Evolutionary conservation across 2,329 filamentous ascomycete genomes (phyloP).

Genomic region (Akanthomyces muscarius): DNA sequence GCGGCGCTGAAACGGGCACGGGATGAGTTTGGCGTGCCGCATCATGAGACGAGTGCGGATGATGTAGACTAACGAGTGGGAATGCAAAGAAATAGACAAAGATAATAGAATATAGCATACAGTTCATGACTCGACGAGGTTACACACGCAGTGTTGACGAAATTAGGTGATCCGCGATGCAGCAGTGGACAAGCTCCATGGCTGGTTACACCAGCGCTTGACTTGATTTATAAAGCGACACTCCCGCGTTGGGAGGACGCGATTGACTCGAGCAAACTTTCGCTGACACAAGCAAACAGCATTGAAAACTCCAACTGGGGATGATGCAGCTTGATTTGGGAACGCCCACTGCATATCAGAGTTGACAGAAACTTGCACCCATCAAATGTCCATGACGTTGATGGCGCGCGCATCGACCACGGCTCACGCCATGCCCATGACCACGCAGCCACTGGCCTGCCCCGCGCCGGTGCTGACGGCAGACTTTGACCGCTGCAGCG

Average conservation of each 20-base stretch:
- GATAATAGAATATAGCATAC: background rate
- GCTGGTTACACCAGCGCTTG: background rate
- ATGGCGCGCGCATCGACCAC: constrained; percentile 15
- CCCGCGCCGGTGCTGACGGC: constrained; percentile 21
- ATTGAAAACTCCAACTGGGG: background rate
- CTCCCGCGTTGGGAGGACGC: too few relatives aligned
- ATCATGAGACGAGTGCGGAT: constrained; percentile 33
- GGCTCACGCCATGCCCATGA: constrained; percentile 24
- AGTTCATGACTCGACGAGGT: background rate
- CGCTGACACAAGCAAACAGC: background rate
- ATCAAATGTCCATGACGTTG: constrained; percentile 12
- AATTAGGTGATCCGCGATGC: background rate
- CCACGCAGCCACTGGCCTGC: constrained; percentile 22
- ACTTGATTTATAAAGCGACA: background rate
- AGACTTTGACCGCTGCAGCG: constrained; percentile 23
- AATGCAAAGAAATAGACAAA: background rate
- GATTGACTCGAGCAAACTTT: background rate
- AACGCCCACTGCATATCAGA: background rate
- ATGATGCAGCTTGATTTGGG: background rate
- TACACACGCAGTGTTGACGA: background rate
- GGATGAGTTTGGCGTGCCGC: constrained; percentile 31
- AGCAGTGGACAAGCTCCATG: background rate
- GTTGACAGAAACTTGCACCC: too few relatives aligned
- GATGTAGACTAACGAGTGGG: constrained; percentile 39
- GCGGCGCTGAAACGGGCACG: constrained; percentile 37